Evolutionary conservation across 768 basidiomycete species (phyloP), one percentile per base, ranked within the genome.

Genomic region (Termitomyces sp.): DNA sequence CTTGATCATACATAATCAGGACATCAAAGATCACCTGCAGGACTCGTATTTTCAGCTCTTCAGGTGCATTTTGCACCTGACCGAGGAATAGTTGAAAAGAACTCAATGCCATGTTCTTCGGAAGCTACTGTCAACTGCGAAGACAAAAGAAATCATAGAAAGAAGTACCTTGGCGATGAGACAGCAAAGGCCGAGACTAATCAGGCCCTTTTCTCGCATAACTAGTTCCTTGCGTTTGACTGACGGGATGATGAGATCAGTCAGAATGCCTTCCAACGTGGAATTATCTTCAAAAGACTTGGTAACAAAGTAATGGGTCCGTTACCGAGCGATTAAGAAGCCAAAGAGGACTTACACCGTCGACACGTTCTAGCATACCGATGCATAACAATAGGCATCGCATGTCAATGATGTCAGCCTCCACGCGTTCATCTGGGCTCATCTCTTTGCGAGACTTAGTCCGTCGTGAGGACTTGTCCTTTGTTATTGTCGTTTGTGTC

Each of bases 1-100:
- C 87, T 45, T 81, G 78, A 58, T 95, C 93, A 63, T 98, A 92
- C 53, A 96, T 85, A 79, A 97, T 86, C 63, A 98, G 71, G 53
- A 97, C 74, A 68, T 98, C 96, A 65, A 98, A 93, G 16, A 97
- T 77, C 51, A 95, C 83, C 66, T 95, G 89, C 41, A 97, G 74
- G 2, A 93, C 85, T 58, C 87, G 85, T 31, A 89, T 72, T 70
- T 87, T 88, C 58, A 97, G 79, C 16, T 87, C 81, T 52, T 87
- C 86, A 2, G 92, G 87, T 1, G 89, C 85, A 27, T 80, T 77
- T 63, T 90, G 84, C 0, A 92, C 82, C 70, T 95, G 93, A 40
- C 85, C 82, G 2, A 94, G 62, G 75, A 98, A 97, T 0, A 98
- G 79, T 50, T 90, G 89, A 75, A 98, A 93, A 8, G 81, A 82